A percentile compares a stretch with the other conserved stretches of the same genome.
Conservation (phyloP, 139 green algal species). For the Picochlorum sp. region DNA sequence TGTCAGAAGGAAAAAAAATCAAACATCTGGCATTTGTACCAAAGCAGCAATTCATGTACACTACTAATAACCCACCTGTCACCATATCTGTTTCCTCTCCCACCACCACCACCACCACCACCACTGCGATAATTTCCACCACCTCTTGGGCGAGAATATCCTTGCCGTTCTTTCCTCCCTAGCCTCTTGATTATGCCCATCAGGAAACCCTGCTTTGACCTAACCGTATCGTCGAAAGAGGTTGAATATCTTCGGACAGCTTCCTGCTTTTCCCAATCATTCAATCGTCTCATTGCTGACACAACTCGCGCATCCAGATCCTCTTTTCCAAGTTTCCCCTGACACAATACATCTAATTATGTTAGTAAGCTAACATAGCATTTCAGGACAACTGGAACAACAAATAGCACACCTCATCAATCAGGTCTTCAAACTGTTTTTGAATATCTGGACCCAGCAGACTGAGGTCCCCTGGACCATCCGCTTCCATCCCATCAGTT, state of each 20-base stretch:
- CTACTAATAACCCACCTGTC: too few species aligned
- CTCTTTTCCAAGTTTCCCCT: constrained; percentile 18
- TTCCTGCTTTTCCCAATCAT: constrained; percentile 19
- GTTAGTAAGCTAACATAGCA: background rate
- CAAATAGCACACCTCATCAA: constrained; percentile 31
- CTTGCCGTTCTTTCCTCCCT: constrained; percentile 5
- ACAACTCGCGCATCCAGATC: constrained; percentile 37
- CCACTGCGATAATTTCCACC: background rate
- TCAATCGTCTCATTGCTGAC: constrained; percentile 30
- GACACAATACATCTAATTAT: background rate
- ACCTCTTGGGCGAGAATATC: constrained; percentile 8
- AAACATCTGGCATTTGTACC: too few species aligned
- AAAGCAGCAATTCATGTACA: too few species aligned
- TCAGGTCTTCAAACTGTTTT: constrained; percentile 26
- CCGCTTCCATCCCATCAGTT: constrained; percentile 29
- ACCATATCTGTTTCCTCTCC: background rate
- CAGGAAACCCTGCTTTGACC: constrained; percentile 45
- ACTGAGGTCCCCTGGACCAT: constrained; percentile 25
- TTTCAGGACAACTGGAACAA: background rate
- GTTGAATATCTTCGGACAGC: constrained; percentile 27
- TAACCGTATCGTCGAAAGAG: constrained; percentile 24
- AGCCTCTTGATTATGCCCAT: constrained; percentile 47
- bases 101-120: background rate
- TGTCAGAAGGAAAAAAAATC: too few species aligned
- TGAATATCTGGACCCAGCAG: constrained; percentile 27